Evolutionary conservation across 225 moss, liverwort and hornwort genomes (phyloP).

Genomic region (Takakia lepidozioides): DNA sequence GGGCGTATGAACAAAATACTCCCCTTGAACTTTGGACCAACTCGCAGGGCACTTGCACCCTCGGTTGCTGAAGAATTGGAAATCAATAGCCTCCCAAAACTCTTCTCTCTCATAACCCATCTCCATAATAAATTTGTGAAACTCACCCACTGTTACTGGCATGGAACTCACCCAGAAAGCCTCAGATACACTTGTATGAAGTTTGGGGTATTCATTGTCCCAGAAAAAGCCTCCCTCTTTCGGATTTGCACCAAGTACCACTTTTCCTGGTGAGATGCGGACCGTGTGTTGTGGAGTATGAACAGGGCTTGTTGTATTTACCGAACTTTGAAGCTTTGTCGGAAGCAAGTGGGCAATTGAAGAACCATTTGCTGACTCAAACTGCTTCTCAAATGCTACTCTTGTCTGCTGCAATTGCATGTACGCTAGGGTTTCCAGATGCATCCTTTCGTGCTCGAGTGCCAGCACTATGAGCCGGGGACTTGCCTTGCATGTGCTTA

Average conservation of each 20-base stretch:
- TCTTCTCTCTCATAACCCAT: slow-evolving; percentile 39
- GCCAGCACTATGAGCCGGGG: slow-evolving; percentile 30
- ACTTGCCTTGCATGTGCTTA: slow-evolving; percentile 7
- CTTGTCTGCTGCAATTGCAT: slow-evolving; percentile 78
- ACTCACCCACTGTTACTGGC: slow-evolving; percentile 55
- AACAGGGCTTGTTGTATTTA: neutral
- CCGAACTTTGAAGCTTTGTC: too few species aligned
- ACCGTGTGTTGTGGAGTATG: neutral
- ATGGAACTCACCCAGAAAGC: slow-evolving; percentile 37
- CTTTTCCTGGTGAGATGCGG: slow-evolving; percentile 26
- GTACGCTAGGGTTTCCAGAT: slow-evolving; percentile 74
- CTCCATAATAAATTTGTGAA: slow-evolving; percentile 43
- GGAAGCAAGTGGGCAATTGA: neutral
- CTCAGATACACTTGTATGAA: slow-evolving; percentile 7
- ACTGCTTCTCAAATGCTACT: slow-evolving; percentile 42
- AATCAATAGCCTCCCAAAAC: slow-evolving; percentile 57
- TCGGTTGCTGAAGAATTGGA: slow-evolving; percentile 31
- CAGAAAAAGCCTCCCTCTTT: slow-evolving; percentile 47
- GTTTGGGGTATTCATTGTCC: slow-evolving; percentile 74
- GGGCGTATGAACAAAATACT: slow-evolving; percentile 50
- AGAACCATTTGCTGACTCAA: slow-evolving; percentile 16
- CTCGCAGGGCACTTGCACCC: slow-evolving; percentile 49
- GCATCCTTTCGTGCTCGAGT: slow-evolving; percentile 86
- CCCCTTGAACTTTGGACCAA: slow-evolving; percentile 58
- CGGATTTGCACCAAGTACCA: slow-evolving; percentile 35